Conservation (phyloP, 306 rosid species). For the Quercus dentata region DNA sequence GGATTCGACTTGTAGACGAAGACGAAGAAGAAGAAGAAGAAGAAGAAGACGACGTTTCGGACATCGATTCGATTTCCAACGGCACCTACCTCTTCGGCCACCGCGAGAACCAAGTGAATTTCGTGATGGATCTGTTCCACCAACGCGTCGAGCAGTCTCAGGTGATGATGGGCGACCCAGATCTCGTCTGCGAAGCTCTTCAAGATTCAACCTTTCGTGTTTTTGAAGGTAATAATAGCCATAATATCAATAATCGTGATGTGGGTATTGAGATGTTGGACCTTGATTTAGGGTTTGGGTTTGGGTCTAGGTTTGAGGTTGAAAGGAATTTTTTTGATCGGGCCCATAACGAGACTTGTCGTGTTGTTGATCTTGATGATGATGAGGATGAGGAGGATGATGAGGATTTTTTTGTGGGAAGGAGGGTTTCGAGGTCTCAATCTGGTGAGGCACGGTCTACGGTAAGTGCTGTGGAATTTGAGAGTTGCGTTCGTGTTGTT, state of each 20-base stretch:
- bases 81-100: conserved; percentile 42
- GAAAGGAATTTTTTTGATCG: conserved; percentile 3
- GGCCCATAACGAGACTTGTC: background rate
- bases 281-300: conserved; percentile 35
- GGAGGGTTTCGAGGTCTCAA: conserved; percentile 41
- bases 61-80: conserved; percentile 27
- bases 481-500: conserved; percentile 18
- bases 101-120: conserved; percentile 61
- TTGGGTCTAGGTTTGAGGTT: conserved; percentile 31
- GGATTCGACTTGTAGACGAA: background rate
- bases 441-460: conserved; percentile 29
- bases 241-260: conserved; percentile 12
- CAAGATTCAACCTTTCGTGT: conserved; percentile 41
- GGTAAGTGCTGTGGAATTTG: conserved; percentile 16
- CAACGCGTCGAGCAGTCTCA: conserved; percentile 90
- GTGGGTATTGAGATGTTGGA: conserved; percentile 34
- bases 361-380: conserved; percentile 26
- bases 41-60: conserved; percentile 16
- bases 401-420: conserved; percentile 32
- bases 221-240: conserved; percentile 31
- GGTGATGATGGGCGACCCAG: conserved; percentile 15
- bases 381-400: conserved; percentile 33
- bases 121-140: conserved; percentile 79
- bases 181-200: conserved; percentile 32
- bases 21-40: conserved; percentile 8